Evolutionary conservation across 495 filamentous ascomycete genomes (phyloP).

Genomic region (Schizothecium vesticola): DNA sequence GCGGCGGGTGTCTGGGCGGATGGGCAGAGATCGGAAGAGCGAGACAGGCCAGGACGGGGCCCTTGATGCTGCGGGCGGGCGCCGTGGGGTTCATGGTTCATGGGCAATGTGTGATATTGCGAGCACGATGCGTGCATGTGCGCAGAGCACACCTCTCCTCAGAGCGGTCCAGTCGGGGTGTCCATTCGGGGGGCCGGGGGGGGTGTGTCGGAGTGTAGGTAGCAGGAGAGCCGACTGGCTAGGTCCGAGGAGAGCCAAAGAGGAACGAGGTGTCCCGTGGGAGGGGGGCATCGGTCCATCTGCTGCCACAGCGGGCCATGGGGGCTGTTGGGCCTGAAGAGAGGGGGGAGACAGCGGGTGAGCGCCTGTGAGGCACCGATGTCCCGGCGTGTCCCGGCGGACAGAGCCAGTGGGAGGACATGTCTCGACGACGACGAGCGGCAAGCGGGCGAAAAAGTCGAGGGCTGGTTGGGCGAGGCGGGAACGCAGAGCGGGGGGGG

Average conservation of each 20-base stretch:
- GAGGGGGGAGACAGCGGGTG: slow-evolving; percentile 37
- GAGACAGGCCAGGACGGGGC: neutral
- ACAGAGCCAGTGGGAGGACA: too few relatives aligned
- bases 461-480: slow-evolving; percentile 39
- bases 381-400: slow-evolving; percentile 15
- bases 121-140: neutral
- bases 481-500: slow-evolving; percentile 18
- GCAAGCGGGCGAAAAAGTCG: slow-evolving; percentile 32
- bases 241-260: neutral
- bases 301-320: slow-evolving; percentile 2
- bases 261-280: neutral
- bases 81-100: neutral
- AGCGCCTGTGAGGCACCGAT: slow-evolving; percentile 9
- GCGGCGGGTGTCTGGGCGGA: neutral
- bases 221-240: neutral
- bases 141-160: neutral
- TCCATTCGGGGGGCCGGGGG: neutral
- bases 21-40: neutral
- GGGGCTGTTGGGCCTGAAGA: slow-evolving; percentile 2
- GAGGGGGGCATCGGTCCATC: neutral
- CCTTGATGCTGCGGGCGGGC: neutral
- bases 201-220: neutral
- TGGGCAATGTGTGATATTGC: slow-evolving; percentile 15
- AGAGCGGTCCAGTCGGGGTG: neutral
- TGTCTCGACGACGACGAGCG: slow-evolving; percentile 4